Evolutionary conservation across 1,284 basidiomycete genomes (phyloP).

Genomic region (Wallemia hederae): DNA sequence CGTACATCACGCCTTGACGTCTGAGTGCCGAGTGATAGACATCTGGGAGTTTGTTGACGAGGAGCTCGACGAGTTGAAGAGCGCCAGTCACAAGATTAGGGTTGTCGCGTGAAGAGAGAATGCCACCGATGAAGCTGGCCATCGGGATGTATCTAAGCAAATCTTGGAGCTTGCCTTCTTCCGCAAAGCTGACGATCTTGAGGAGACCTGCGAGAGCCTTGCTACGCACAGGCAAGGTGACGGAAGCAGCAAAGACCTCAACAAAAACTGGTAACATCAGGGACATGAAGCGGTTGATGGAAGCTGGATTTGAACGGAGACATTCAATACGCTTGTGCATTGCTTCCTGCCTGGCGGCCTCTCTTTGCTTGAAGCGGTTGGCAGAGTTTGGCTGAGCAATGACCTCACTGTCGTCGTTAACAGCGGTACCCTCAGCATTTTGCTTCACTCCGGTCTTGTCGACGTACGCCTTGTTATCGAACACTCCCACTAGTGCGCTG

Average conservation of each 20-base stretch:
- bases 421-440: neutral
- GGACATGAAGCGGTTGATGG: slow-evolving; percentile 56
- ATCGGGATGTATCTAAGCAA: slow-evolving; percentile 57
- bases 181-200: slow-evolving; percentile 64
- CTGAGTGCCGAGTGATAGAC: slow-evolving; percentile 64
- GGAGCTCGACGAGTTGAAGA: slow-evolving; percentile 64
- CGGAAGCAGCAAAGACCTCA: slow-evolving; percentile 82
- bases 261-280: slow-evolving; percentile 68
- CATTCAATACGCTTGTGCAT: slow-evolving; percentile 20
- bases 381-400: neutral
- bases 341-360: slow-evolving; percentile 13
- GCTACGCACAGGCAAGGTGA: slow-evolving; percentile 49
- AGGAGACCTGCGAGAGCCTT: slow-evolving; percentile 60
- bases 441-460: slow-evolving; percentile 31
- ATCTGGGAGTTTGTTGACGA: slow-evolving; percentile 46
- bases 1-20: slow-evolving; percentile 75
- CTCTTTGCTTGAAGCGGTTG: slow-evolving; percentile 6
- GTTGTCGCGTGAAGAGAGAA: slow-evolving; percentile 68
- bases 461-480: slow-evolving; percentile 63
- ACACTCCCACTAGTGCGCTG: slow-evolving; percentile 42
- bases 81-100: slow-evolving; percentile 54
- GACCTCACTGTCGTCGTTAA: neutral
- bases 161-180: slow-evolving; percentile 37
- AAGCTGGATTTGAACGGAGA: slow-evolving; percentile 36
- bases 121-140: slow-evolving; percentile 68